These are phyloP conservation scores for Globisporangium echinulatum DNA, from an alignment of 352 stramenopile genomes.

Conservation along the genomic window DNA sequence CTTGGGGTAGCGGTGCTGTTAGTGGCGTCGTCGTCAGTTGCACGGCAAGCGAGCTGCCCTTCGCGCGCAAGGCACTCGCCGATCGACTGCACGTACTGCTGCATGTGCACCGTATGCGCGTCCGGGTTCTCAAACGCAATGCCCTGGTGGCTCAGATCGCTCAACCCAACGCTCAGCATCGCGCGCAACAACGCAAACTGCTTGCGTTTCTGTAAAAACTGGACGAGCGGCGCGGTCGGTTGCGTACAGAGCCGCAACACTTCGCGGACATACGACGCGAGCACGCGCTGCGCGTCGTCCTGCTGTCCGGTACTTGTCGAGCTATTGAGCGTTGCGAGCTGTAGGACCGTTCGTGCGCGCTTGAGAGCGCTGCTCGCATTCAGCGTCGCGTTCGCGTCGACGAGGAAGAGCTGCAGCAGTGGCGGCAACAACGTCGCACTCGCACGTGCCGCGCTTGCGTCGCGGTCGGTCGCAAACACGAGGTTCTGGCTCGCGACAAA, in stretches of 20 bases:
- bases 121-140: slow-evolving; percentile 22
- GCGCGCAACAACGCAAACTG: slow-evolving; percentile 60
- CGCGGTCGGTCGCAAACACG: slow-evolving; percentile 35
- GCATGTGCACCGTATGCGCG: slow-evolving; percentile 18
- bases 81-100: slow-evolving; percentile 53
- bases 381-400: slow-evolving; percentile 46
- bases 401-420: slow-evolving; percentile 58
- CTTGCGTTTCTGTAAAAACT: slow-evolving; percentile 59
- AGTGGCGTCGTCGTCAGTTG: neutral
- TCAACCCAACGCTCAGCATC: slow-evolving; percentile 60
- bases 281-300: slow-evolving; percentile 46
- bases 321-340: slow-evolving; percentile 11
- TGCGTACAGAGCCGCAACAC: slow-evolving; percentile 51
- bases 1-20: slow-evolving; percentile 15
- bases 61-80: slow-evolving; percentile 62
- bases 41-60: slow-evolving; percentile 28
- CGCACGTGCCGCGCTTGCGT: slow-evolving; percentile 29
- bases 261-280: slow-evolving; percentile 48
- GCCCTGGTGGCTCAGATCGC: slow-evolving; percentile 39
- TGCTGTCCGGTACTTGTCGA: slow-evolving; percentile 9
- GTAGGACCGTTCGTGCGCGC: slow-evolving; percentile 41
- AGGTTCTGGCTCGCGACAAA: slow-evolving; percentile 60
- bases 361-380: slow-evolving; percentile 43
- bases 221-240: slow-evolving; percentile 44
- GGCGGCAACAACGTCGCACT: slow-evolving; percentile 45